Evolutionary conservation across 2,329 filamentous ascomycete genomes (phyloP), one percentile per base, ranked within the genome.

Genomic region (Colletotrichum echinochloae): DNA sequence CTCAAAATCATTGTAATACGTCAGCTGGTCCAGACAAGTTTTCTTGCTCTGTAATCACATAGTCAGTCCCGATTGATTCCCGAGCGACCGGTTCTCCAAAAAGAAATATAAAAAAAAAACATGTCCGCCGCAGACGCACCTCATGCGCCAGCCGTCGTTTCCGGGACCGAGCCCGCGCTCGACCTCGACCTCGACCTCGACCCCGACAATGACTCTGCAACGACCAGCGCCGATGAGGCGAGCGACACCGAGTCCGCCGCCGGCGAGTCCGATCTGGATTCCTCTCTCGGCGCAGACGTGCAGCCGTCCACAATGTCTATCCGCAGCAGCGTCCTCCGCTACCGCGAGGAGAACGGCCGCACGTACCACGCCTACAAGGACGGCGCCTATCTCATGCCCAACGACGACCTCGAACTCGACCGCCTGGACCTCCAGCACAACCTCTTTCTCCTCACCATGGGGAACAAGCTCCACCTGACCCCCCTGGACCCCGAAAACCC

Each of bases 401-500:
- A 70, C 48, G 66, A 70, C 39, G 67, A 80, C 76, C 71, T 71
- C 16, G 77, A 80, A 55, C 78, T 77, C 68, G 77, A 79, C 8
- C 78, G 78, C 46, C 64, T 79, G 73, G 79, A 83, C 64, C 72
- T 83, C 0, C 80, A 82, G 71, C 81, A 83, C 65, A 76, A 81
- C 33, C 71, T 81, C 0, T 80, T 79, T 41, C 61, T 72, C 0
- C 71, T 82, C 16, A 81, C 79, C 0, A 74, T 80, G 20, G 75
- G 77, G 0, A 75, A 76, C 14, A 78, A 77, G 51, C 74, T 82
- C 0, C 77, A 73, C 46, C 49, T 76, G 0, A 74, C 73, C 1
- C 81, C 81, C 0, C 60, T 73, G 4, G 74, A 67, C 8, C 68
- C 66, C 14, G 69, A 76, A 5, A 75, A 60, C 18, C 74, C 73